Evolutionary conservation across 441 rosid species (phyloP).

Genomic region (Cnidoscolus chayamansa): DNA sequence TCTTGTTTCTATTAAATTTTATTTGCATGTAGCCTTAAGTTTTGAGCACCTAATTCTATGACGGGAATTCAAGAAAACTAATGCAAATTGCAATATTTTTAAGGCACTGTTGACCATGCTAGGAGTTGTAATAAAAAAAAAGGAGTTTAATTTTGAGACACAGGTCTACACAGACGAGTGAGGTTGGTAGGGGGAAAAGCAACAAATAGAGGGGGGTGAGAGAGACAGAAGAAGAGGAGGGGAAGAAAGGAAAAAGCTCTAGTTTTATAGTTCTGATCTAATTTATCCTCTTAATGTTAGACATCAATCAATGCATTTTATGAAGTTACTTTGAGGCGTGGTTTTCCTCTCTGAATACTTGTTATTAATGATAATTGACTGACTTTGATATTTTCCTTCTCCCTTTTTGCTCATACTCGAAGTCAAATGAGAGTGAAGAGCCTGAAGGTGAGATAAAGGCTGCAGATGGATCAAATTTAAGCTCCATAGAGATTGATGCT

Average conservation of each 20-base stretch:
- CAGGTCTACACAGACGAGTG: background rate
- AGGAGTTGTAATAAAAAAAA: background rate
- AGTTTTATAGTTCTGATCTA: too few species aligned
- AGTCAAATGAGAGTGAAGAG: slow-evolving; percentile 45
- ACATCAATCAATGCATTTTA: too few species aligned
- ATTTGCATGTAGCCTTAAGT: background rate
- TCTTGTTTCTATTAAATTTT: background rate
- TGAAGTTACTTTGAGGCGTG: too few species aligned
- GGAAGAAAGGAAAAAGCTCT: too few species aligned
- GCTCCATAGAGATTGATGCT: slow-evolving; percentile 39
- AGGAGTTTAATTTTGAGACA: too few species aligned
- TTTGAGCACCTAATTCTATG: background rate
- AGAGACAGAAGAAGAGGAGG: background rate
- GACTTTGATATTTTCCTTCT: background rate
- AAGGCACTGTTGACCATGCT: background rate
- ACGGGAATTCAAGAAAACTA: background rate
- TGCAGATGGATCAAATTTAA: slow-evolving; percentile 31
- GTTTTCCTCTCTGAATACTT: too few species aligned
- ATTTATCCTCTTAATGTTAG: too few species aligned
- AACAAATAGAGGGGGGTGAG: background rate
- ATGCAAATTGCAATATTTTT: background rate
- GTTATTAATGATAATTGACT: background rate
- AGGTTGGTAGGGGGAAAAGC: background rate
- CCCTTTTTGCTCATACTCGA: slow-evolving; percentile 8
- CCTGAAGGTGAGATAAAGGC: slow-evolving; percentile 46